A percentile compares a stretch with the other conserved stretches of the same genome.
Conservation (phyloP, 179 eudicot genomes). For the Amaranthus tricolor region DNA sequence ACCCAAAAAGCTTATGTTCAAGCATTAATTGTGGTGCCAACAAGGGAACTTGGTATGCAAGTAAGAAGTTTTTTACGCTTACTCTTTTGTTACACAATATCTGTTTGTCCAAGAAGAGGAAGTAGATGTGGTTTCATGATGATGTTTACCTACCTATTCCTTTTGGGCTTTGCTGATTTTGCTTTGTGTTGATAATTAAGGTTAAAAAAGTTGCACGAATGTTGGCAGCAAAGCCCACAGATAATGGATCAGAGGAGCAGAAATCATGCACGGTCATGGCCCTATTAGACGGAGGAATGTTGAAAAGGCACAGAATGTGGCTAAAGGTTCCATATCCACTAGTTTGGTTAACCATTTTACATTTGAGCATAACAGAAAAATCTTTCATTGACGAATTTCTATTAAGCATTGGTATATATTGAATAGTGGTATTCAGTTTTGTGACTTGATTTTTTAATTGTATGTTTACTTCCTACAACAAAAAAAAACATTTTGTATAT, state of each 20-base stretch:
- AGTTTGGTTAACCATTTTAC: not conserved
- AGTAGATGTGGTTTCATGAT: not conserved
- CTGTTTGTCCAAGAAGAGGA: not conserved
- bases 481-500: not conserved
- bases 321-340: conserved; percentile 59
- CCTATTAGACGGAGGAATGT: conserved; percentile 91
- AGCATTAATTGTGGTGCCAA: conserved; percentile 92
- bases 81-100: not conserved
- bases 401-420: not conserved
- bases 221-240: conserved; percentile 59
- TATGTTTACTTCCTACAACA: not conserved
- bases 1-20: conserved; percentile 69
- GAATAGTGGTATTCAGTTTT: not conserved
- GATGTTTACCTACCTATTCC: not conserved
- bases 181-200: conserved; percentile 32
- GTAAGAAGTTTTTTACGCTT: conserved; percentile 36
- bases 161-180: conserved; percentile 22
- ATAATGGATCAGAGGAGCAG: conserved; percentile 42
- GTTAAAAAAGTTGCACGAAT: conserved; percentile 90
- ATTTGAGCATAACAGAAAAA: not conserved
- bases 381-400: not conserved
- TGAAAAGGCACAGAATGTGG: conserved; percentile 89
- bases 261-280: conserved; percentile 80
- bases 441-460: not conserved
- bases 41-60: conserved; percentile 97